These are phyloP conservation scores for Hanseniaspora nectarophila DNA, from an alignment of 805 yeast species.

Conservation along the genomic window DNA sequence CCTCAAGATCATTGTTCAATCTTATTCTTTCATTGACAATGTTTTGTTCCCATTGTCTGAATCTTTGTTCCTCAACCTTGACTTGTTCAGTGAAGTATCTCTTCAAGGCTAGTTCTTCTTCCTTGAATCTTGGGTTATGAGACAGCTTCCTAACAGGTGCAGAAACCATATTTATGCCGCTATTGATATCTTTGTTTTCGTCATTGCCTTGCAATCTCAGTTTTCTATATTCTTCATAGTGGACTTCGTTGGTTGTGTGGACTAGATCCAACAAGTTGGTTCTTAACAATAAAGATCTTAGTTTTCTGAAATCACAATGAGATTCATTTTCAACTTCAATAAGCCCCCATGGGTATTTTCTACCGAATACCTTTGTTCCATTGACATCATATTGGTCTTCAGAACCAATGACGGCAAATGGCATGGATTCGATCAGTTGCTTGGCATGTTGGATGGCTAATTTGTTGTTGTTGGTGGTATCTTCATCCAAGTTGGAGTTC, in stretches of 20 bases:
- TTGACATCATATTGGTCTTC: slow-evolving; percentile 57
- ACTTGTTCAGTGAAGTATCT: slow-evolving; percentile 93
- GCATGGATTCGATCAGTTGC: slow-evolving; percentile 72
- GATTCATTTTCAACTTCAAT: slow-evolving; percentile 78
- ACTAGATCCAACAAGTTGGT: slow-evolving; percentile 75
- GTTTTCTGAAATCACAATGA: slow-evolving; percentile 74
- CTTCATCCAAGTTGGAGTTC: slow-evolving; percentile 13
- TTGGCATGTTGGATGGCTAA: slow-evolving; percentile 72
- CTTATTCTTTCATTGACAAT: slow-evolving; percentile 90
- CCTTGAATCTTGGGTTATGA: slow-evolving; percentile 87
- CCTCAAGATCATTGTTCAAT: slow-evolving; percentile 85
- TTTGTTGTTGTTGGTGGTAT: background rate
- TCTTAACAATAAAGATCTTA: slow-evolving; percentile 66
- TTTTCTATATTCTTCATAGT: slow-evolving; percentile 69
- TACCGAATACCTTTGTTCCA: slow-evolving; percentile 57
- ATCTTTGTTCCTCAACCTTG: slow-evolving; percentile 90
- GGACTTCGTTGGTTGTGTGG: slow-evolving; percentile 66
- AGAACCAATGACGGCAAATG: slow-evolving; percentile 72
- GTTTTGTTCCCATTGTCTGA: slow-evolving; percentile 97
- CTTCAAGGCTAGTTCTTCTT: slow-evolving; percentile 89
- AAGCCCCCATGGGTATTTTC: slow-evolving; percentile 84
- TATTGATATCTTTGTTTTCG: slow-evolving; percentile 22
- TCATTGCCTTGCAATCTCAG: slow-evolving; percentile 48
- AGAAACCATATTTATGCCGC: slow-evolving; percentile 26
- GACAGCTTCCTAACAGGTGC: slow-evolving; percentile 40